These are phyloP conservation scores for Sanghuangporus baumii DNA, from an alignment of 1,284 basidiomycete species.

Conservation along the genomic window DNA sequence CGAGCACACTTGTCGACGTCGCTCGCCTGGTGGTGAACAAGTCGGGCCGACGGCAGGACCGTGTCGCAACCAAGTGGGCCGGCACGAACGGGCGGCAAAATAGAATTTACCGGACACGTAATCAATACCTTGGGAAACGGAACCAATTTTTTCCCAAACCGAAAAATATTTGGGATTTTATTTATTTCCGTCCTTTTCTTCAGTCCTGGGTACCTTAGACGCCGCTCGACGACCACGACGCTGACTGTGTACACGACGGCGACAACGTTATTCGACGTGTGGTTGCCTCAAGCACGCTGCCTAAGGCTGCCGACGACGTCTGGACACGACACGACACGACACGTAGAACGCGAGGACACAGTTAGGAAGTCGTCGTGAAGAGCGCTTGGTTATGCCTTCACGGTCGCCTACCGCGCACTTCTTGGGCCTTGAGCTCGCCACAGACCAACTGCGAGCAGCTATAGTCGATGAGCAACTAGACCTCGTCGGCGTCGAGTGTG, in stretches of 20 bases:
- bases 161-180: neutral
- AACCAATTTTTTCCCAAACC: conserved; percentile 4
- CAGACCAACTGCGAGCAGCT: conserved; percentile 72
- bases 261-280: neutral
- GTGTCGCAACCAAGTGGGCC: neutral
- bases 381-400: conserved; percentile 9
- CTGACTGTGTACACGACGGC: neutral
- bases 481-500: conserved; percentile 69
- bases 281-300: neutral
- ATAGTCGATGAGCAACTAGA: conserved; percentile 76
- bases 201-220: neutral
- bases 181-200: neutral
- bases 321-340: neutral
- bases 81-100: neutral
- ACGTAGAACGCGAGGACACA: neutral
- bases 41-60: neutral
- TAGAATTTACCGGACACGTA: neutral
- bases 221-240: neutral
- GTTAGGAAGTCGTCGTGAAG: neutral
- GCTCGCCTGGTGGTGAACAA: neutral
- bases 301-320: neutral
- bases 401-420: conserved; percentile 24
- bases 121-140: conserved; percentile 9
- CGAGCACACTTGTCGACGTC: neutral
- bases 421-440: conserved; percentile 59